A percentile compares a stretch with the other conserved stretches of the same genome.
Evolutionary conservation across 768 basidiomycete genomes (phyloP).

Genomic region (Mycena metata): DNA sequence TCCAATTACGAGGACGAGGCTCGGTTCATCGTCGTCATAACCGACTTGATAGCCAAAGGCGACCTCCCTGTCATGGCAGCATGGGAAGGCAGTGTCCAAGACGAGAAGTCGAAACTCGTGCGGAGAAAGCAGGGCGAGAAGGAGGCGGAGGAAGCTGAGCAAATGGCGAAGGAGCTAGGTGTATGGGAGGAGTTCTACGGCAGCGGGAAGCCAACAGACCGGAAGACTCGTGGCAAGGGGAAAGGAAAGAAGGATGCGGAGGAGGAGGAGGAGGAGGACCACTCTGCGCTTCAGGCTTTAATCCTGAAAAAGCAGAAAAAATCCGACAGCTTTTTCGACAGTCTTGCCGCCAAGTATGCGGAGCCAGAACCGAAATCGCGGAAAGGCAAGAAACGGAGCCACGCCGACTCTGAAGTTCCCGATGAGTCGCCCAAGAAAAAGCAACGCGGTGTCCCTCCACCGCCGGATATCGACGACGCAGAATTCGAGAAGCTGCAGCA

Average conservation of each 20-base stretch:
- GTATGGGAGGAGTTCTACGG: conserved; percentile 97
- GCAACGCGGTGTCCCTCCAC: conserved; percentile 52
- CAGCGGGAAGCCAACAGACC: conserved; percentile 73
- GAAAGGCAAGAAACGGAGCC: conserved; percentile 68
- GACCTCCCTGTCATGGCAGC: conserved; percentile 65
- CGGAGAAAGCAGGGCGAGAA: conserved; percentile 81
- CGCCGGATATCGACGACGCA: conserved; percentile 75
- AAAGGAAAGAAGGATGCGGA: conserved; percentile 60
- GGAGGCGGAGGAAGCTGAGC: conserved; percentile 89
- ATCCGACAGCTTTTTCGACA: conserved; percentile 80
- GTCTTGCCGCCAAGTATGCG: conserved; percentile 80
- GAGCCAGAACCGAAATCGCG: conserved; percentile 61
- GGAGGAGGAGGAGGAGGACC: conserved; percentile 70
- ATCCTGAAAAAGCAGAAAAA: conserved; percentile 81
- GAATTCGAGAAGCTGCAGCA: conserved; percentile 74
- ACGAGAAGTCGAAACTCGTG: conserved; percentile 82
- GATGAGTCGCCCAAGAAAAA: conserved; percentile 66
- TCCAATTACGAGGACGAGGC: conserved; percentile 87
- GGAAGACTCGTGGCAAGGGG: conserved; percentile 67
- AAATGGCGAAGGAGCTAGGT: conserved; percentile 86
- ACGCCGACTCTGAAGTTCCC: conserved; percentile 53
- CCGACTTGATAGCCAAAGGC: conserved; percentile 72
- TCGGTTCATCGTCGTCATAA: conserved; percentile 81
- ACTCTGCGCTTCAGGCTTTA: conserved; percentile 81
- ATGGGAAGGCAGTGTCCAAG: conserved; percentile 82